These are phyloP conservation scores for Penicillium psychrosexuale DNA, from an alignment of 2,329 filamentous ascomycete species.

Conservation along the genomic window DNA sequence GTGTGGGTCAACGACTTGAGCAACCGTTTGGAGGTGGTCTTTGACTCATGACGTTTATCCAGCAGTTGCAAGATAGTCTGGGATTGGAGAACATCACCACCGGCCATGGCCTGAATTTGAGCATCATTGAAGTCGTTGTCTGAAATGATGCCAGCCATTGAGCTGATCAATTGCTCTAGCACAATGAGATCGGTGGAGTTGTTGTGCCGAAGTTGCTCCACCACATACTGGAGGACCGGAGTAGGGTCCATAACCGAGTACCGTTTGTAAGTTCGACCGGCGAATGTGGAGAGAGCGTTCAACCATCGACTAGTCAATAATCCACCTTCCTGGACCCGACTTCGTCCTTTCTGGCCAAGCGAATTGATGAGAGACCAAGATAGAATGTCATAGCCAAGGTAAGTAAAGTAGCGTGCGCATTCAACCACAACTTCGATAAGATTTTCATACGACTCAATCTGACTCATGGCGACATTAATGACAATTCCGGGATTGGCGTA, in stretches of 20 bases:
- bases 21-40: conserved; percentile 72
- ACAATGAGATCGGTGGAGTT: conserved; percentile 91
- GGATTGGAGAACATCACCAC: conserved; percentile 72
- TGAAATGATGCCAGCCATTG: conserved; percentile 90
- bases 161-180: conserved; percentile 80
- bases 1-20: conserved; percentile 75
- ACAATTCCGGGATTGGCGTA: conserved; percentile 87
- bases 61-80: conserved; percentile 77
- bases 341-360: conserved; percentile 57
- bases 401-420: conserved; percentile 89
- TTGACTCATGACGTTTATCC: conserved; percentile 75
- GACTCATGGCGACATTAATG: conserved; percentile 81
- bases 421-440: conserved; percentile 93
- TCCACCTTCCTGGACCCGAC: conserved; percentile 61
- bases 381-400: conserved; percentile 86
- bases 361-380: conserved; percentile 86
- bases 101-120: conserved; percentile 83
- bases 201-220: conserved; percentile 73
- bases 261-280: conserved; percentile 82
- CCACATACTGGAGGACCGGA: conserved; percentile 85
- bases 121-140: conserved; percentile 84
- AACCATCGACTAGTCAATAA: conserved; percentile 88
- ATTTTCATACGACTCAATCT: conserved; percentile 92
- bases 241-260: conserved; percentile 80
- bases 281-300: conserved; percentile 83